Conservation (phyloP, 768 basidiomycete species). For the Xanthoconium purpureum region DNA sequence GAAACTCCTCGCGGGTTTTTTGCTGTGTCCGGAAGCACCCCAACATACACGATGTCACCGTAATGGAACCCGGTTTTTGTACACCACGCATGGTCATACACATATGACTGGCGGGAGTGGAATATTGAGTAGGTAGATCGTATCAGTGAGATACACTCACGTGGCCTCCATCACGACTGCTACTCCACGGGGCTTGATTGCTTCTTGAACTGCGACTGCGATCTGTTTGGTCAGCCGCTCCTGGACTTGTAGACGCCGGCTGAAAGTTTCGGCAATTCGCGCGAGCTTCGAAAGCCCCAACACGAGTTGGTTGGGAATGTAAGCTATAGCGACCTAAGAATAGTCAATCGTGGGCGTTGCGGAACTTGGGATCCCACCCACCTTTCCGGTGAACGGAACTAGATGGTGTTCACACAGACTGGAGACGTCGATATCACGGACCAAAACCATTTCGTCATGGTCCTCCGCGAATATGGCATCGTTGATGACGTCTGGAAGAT, state of each 20-base stretch:
- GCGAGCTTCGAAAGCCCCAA: constrained; percentile 95
- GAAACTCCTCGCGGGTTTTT: constrained; percentile 97
- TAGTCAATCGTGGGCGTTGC: constrained; percentile 19
- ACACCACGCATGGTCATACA: constrained; percentile 99
- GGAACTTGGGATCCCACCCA: constrained; percentile 36
- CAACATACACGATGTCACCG: constrained; percentile 96
- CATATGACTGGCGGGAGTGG: constrained; percentile 61
- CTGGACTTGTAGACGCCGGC: constrained; percentile 93
- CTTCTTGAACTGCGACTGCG: constrained; percentile 96
- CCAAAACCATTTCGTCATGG: constrained; percentile 99
- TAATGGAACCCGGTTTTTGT: constrained; percentile 94
- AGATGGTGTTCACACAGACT: constrained; percentile 98
- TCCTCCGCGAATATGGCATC: constrained; percentile 98
- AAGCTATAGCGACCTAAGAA: constrained; percentile 89
- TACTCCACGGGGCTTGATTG: constrained; percentile 95
- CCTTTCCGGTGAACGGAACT: constrained; percentile 97
- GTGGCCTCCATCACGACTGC: constrained; percentile 99
- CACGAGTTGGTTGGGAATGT: constrained; percentile 94
- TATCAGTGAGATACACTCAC: constrained; percentile 47
- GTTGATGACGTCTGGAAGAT: constrained; percentile 84
- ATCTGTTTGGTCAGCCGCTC: constrained; percentile 97
- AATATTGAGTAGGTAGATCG: constrained; percentile 8
- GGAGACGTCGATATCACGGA: constrained; percentile 95
- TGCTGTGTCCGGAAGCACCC: constrained; percentile 98
- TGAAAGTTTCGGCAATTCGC: constrained; percentile 95